Evolutionary conservation across 192 early-diverging fungal species (phyloP).

Genomic region (Linderina pennispora): DNA sequence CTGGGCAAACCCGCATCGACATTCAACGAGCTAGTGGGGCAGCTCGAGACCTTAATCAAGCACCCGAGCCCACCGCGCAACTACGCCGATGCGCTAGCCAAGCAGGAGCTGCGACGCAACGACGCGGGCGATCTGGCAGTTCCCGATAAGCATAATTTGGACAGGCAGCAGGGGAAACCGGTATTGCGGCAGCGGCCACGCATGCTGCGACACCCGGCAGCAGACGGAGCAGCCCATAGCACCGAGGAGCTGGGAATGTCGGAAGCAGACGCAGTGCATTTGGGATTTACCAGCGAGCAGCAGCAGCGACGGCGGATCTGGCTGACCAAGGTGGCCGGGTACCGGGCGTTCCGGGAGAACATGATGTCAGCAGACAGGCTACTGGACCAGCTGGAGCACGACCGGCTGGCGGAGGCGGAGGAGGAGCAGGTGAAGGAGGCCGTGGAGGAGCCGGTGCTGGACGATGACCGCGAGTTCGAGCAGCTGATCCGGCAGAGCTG

Average conservation of each 20-base stretch:
- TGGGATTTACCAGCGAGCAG: slow-evolving; percentile 29
- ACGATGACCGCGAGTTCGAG: slow-evolving; percentile 37
- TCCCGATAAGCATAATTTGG: background rate
- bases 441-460: background rate
- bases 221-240: background rate
- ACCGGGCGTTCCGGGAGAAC: slow-evolving; percentile 21
- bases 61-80: slow-evolving; percentile 43
- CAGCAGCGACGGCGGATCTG: slow-evolving; percentile 31
- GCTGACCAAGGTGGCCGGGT: slow-evolving; percentile 36
- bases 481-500: slow-evolving; percentile 31
- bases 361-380: slow-evolving; percentile 29
- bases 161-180: no score
- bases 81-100: slow-evolving; percentile 46
- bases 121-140: slow-evolving; percentile 18
- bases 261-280: slow-evolving; percentile 11
- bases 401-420: background rate
- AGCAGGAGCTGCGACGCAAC: slow-evolving; percentile 31
- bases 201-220: slow-evolving; percentile 8
- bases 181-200: slow-evolving; percentile 17
- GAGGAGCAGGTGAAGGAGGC: background rate
- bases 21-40: slow-evolving; percentile 29
- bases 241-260: slow-evolving; percentile 4
- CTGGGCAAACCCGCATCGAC: slow-evolving; percentile 21
- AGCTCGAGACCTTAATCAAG: slow-evolving; percentile 36
- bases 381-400: slow-evolving; percentile 3